Percentiles rank a stretch among this genome's conserved stretches.
Evolutionary conservation across 2,329 filamentous ascomycete species (phyloP).

Genomic region (Camptophora hylomeconis): DNA sequence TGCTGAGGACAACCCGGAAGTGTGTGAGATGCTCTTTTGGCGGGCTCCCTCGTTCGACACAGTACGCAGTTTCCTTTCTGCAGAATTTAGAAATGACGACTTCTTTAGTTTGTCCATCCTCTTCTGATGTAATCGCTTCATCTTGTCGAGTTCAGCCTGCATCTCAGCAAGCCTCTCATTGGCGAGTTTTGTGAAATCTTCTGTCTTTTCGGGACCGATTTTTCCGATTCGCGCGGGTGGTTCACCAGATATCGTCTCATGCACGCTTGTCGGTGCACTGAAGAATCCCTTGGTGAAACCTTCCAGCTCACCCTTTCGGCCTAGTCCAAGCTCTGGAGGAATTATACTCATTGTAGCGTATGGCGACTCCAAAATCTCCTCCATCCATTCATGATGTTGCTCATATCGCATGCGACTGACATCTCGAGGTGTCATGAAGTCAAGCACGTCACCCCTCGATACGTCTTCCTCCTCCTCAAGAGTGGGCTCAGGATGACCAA

Average conservation of each 20-base stretch:
- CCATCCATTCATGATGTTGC: slow-evolving; percentile 98
- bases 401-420: slow-evolving; percentile 77
- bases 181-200: slow-evolving; percentile 72
- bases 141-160: slow-evolving; percentile 67
- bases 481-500: slow-evolving; percentile 31
- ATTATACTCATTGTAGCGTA: slow-evolving; percentile 76
- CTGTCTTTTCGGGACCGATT: slow-evolving; percentile 62
- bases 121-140: slow-evolving; percentile 67
- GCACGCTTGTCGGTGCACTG: slow-evolving; percentile 39
- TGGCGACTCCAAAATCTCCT: slow-evolving; percentile 84
- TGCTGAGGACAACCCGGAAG: background rate
- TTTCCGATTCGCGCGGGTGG: slow-evolving; percentile 40
- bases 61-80: slow-evolving; percentile 62
- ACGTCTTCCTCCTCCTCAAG: slow-evolving; percentile 87
- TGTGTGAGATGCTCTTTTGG: background rate
- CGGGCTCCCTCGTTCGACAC: slow-evolving; percentile 42
- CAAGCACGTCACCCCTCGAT: slow-evolving; percentile 75
- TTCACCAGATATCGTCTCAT: slow-evolving; percentile 21
- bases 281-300: slow-evolving; percentile 76
- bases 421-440: slow-evolving; percentile 77
- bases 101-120: slow-evolving; percentile 62
- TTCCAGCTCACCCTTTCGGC: slow-evolving; percentile 69
- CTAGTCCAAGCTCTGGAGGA: slow-evolving; percentile 75
- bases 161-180: slow-evolving; percentile 58
- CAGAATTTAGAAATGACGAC: slow-evolving; percentile 54